phyloP scores from a whole-genome alignment of 1,139 yeast species.

The Taphrina populina region DNA sequence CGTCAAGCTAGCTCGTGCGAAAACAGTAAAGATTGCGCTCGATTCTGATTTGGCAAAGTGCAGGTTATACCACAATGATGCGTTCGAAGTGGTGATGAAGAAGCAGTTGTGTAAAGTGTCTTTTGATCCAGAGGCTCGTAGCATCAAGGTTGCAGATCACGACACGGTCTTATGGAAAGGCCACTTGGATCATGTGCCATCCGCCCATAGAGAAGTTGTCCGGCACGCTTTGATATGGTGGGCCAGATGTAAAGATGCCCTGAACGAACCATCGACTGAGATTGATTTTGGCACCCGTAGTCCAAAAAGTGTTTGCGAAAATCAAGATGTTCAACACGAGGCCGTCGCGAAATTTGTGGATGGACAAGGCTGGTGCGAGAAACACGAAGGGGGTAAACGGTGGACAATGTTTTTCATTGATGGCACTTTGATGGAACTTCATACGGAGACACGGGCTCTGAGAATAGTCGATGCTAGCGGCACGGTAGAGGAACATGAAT shows the following conservation, averaged over 20 bases:
- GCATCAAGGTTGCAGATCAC: slow-evolving; percentile 20
- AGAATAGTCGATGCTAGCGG: not conserved
- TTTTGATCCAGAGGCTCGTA: not conserved
- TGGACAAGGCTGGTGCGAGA: slow-evolving; percentile 32
- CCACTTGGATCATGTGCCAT: not conserved
- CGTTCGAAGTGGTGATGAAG: slow-evolving; percentile 24
- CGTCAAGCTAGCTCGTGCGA: slow-evolving; percentile 31
- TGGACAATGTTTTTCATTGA: slow-evolving; percentile 27
- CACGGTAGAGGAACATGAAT: not conserved
- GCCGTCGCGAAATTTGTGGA: slow-evolving; percentile 20
- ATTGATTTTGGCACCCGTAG: not conserved
- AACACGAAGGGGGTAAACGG: slow-evolving; percentile 1
- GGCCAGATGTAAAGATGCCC: slow-evolving; percentile 20
- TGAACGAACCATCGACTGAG: slow-evolving; percentile 5
- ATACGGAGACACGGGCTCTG: slow-evolving; percentile 1
- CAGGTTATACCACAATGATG: slow-evolving; percentile 17
- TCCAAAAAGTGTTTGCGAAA: no score
- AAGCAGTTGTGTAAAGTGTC: slow-evolving; percentile 19
- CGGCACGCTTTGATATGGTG: slow-evolving; percentile 25
- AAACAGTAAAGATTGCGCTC: slow-evolving; percentile 27
- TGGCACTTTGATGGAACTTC: slow-evolving; percentile 5
- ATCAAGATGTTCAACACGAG: no score
- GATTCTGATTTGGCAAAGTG: slow-evolving; percentile 19
- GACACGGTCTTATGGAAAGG: slow-evolving; percentile 28
- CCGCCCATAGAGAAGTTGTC: slow-evolving; percentile 3